These are phyloP conservation scores for Paecilomyces niveus DNA, from an alignment of 2,329 filamentous ascomycete genomes.

Conservation along the genomic window DNA sequence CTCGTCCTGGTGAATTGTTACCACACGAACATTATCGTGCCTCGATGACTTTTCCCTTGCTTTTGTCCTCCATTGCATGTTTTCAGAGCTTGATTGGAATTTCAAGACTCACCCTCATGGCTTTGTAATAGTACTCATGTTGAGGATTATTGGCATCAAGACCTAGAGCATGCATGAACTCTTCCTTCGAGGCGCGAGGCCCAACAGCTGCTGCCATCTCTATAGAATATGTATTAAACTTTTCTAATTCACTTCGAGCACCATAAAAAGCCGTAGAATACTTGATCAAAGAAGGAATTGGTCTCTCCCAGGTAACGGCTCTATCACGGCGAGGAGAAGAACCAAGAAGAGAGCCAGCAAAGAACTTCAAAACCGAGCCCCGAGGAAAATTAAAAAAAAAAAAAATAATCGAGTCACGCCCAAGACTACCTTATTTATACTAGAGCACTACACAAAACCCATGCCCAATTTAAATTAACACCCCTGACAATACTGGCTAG, in stretches of 20 bases:
- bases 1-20: slow-evolving; percentile 29
- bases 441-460: neutral
- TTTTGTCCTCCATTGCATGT: neutral
- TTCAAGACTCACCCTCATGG: slow-evolving; percentile 34
- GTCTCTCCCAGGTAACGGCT: too few species aligned
- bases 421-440: neutral
- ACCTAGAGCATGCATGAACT: slow-evolving; percentile 39
- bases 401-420: neutral
- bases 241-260: neutral
- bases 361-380: neutral
- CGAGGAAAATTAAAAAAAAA: neutral
- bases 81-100: neutral
- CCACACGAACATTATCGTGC: neutral
- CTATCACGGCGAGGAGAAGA: neutral
- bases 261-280: neutral
- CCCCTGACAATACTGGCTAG: neutral
- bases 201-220: slow-evolving; percentile 28
- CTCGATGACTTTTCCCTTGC: neutral
- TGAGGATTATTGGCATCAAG: slow-evolving; percentile 34
- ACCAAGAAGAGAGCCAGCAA: neutral
- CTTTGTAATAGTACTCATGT: slow-evolving; percentile 38
- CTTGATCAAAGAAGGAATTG: neutral
- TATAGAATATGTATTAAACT: neutral
- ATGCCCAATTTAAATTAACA: neutral
- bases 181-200: slow-evolving; percentile 39